Percentiles rank a stretch among this genome's conserved stretches.
Conservation (phyloP, 2,329 filamentous ascomycete species). For the Tolypocladium tundrense region DNA sequence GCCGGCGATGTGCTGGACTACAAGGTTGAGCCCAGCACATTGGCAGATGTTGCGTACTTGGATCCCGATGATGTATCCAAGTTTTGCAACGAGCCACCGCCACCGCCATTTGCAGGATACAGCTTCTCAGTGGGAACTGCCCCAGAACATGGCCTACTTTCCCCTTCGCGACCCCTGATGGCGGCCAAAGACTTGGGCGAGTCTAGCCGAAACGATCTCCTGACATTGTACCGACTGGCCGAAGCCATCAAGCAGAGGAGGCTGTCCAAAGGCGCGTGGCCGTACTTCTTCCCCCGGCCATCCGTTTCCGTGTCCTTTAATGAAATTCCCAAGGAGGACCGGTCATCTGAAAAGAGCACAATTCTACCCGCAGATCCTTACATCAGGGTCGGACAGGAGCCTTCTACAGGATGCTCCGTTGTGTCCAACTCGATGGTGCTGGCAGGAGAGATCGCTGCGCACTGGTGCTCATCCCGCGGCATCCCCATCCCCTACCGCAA, state of each 20-base stretch:
- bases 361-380: slow-evolving; percentile 36
- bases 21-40: slow-evolving; percentile 40
- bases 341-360: slow-evolving; percentile 2
- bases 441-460: slow-evolving; percentile 50
- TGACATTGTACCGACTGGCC: slow-evolving; percentile 36
- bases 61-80: slow-evolving; percentile 39
- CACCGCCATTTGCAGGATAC: slow-evolving; percentile 9
- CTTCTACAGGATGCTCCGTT: slow-evolving; percentile 20
- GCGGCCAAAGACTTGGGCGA: slow-evolving; percentile 29
- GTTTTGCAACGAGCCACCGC: slow-evolving; percentile 27
- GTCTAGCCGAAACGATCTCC: slow-evolving; percentile 33
- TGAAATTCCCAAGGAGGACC: slow-evolving; percentile 12
- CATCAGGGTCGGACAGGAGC: slow-evolving; percentile 28
- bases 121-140: slow-evolving; percentile 19
- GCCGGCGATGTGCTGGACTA: slow-evolving; percentile 43
- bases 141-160: slow-evolving; percentile 5
- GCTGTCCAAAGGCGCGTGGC: slow-evolving; percentile 37
- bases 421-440: slow-evolving; percentile 44
- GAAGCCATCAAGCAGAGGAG: slow-evolving; percentile 31
- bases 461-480: slow-evolving; percentile 46
- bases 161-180: slow-evolving; percentile 31
- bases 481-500: slow-evolving; percentile 51
- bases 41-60: slow-evolving; percentile 48
- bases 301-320: slow-evolving; percentile 33
- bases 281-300: slow-evolving; percentile 33